Evolutionary conservation across 768 basidiomycete genomes (phyloP).

Genomic region (Tubosaeta sp.): DNA sequence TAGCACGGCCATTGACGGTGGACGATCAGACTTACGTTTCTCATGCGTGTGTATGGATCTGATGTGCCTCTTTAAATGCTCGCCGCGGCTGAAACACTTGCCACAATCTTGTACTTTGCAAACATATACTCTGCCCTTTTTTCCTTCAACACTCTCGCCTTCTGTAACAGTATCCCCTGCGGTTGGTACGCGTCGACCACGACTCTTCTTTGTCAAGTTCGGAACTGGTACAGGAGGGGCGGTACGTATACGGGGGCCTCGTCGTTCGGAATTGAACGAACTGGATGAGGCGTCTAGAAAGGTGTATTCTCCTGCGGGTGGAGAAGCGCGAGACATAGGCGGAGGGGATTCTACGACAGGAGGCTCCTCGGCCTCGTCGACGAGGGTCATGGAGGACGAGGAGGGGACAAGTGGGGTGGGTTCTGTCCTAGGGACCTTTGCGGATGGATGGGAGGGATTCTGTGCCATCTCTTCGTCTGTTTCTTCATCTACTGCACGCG

Average conservation of each 20-base stretch:
- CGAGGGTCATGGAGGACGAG: constrained; percentile 27
- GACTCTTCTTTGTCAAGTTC: constrained; percentile 75
- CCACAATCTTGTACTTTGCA: constrained; percentile 69
- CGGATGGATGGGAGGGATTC: constrained; percentile 12
- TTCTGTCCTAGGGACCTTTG: constrained; percentile 31
- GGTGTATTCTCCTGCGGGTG: constrained; percentile 32
- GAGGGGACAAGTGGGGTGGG: constrained; percentile 18
- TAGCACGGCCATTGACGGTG: constrained; percentile 13
- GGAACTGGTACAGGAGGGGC: constrained; percentile 68
- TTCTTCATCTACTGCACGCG: constrained; percentile 33
- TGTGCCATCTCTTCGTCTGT: constrained; percentile 30
- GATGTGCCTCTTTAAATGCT: constrained; percentile 75
- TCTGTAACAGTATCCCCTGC: constrained; percentile 25
- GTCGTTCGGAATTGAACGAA: constrained; percentile 36
- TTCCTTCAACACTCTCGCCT: constrained; percentile 25
- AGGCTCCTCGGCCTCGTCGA: constrained; percentile 21
- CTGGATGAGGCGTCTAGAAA: constrained; percentile 34
- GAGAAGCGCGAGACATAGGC: constrained; percentile 16
- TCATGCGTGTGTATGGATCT: constrained; percentile 73
- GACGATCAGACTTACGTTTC: constrained; percentile 54
- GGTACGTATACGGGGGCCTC: constrained; percentile 48
- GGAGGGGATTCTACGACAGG: constrained; percentile 7
- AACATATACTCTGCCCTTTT: constrained; percentile 42
- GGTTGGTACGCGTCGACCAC: constrained; percentile 73
- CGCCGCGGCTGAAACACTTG: constrained; percentile 68